Evolutionary conservation across 169 alveolate genomes (phyloP), one percentile per base, ranked within the genome.

Genomic region (Cytauxzoon felis): DNA sequence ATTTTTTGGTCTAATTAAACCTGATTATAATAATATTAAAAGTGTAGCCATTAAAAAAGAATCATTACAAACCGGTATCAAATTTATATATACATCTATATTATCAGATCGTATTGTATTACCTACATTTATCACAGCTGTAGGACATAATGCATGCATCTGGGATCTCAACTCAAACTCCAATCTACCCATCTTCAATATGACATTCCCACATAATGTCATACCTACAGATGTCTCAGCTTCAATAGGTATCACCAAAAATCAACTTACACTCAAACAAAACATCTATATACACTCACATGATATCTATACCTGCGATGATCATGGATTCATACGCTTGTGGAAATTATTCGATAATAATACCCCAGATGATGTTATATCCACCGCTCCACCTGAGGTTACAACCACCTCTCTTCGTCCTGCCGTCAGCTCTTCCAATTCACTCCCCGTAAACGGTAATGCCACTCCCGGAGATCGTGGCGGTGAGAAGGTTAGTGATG

Each of bases 201-300:
- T 73, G 84, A 40, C 49, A 34, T 65, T 73, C 47, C 78, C 76
- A 8, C 65, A 62, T 26, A 72, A 61, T 23, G n/a, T 32, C 29
- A 16, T 50, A n/a, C 84, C 84, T 11, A 73, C 84, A 2, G 84
- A 61, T 41, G 33, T 73, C 24, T 59, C 79, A 8, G 36, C 84
- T 1, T 30, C 84, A 26, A 26, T 73, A 16, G 71, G 78, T 4
- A 65, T 73, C 9, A 64, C 53, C 8, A 27, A 30, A 72, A 56
- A 52, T 26, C 57, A 50, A 45, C 3, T 18, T 18, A 56, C 52
- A 38, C 45, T 73, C 26, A 26, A 30, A 13, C 16, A 40, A 19
- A 50, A 40, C 43, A 73, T 41, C 29, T 73, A 61, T 70, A 41
- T 30, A 0, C 53, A 47, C 7, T 57, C 63, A 30, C 84, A 69